Conservation (phyloP, 2,329 filamentous ascomycete species). For the Penicillium corylophilum region DNA sequence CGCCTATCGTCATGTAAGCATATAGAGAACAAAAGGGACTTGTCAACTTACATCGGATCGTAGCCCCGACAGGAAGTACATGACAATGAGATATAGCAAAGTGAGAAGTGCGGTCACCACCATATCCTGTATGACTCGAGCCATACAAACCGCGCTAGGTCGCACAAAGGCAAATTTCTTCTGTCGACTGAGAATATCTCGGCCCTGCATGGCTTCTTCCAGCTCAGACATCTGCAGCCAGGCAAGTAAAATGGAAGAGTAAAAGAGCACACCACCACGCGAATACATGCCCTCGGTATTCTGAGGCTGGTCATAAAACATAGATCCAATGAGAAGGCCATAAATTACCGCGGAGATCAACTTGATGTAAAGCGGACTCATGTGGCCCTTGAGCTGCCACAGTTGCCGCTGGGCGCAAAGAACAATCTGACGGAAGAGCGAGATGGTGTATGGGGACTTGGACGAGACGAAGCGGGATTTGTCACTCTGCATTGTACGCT, state of each 20-base stretch:
- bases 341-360: conserved; percentile 70
- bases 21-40: background rate
- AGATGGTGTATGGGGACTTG: conserved; percentile 71
- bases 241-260: conserved; percentile 59
- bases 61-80: conserved; percentile 59
- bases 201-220: conserved; percentile 70
- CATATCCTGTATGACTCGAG: conserved; percentile 57
- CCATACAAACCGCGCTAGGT: conserved; percentile 60
- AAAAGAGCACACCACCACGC: conserved; percentile 61
- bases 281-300: conserved; percentile 59
- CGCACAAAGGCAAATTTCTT: conserved; percentile 64
- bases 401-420: conserved; percentile 64
- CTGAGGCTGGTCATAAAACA: conserved; percentile 65
- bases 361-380: conserved; percentile 68
- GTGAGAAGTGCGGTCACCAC: conserved; percentile 54
- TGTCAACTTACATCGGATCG: conserved; percentile 23
- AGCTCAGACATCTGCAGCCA: conserved; percentile 73
- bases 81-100: conserved; percentile 56
- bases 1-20: conserved; percentile 33
- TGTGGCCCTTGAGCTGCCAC: conserved; percentile 72
- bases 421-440: conserved; percentile 65
- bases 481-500: conserved; percentile 59
- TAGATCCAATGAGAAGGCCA: conserved; percentile 67
- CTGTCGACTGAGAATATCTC: conserved; percentile 65
- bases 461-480: conserved; percentile 55